A percentile compares a stretch with the other conserved stretches of the same genome.
phyloP scores from a whole-genome alignment of 1,284 basidiomycete species.

The Fomitopsis palustris region DNA sequence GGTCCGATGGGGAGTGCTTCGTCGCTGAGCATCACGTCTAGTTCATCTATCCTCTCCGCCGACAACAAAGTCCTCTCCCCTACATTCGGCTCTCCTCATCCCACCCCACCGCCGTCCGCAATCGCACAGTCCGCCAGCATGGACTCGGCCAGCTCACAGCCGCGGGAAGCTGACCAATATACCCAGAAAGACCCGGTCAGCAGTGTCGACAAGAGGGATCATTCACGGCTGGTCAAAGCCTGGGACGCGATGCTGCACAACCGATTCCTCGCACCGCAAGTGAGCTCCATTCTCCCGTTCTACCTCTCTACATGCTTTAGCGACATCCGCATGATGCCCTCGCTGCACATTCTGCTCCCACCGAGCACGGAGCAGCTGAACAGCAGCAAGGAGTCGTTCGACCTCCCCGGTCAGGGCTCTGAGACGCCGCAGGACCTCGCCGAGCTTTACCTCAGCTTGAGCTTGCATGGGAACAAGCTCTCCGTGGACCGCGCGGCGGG shows the following conservation, averaged over 20 bases:
- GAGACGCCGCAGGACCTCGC: constrained; percentile 3
- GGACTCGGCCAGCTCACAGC: neutral
- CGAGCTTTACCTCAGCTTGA: constrained; percentile 15
- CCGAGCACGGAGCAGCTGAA: constrained; percentile 35
- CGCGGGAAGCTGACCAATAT: neutral
- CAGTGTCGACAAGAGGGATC: constrained; percentile 37
- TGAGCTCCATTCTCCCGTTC: constrained; percentile 62
- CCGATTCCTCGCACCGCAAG: constrained; percentile 52
- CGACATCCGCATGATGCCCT: constrained; percentile 47
- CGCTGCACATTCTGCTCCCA: constrained; percentile 54
- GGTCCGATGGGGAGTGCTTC: neutral
- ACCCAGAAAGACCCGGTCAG: neutral
- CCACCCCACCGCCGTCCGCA: neutral
- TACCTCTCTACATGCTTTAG: constrained; percentile 60
- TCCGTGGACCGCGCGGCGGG: constrained; percentile 9
- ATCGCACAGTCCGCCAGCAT: constrained; percentile 1
- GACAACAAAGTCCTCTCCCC: neutral
- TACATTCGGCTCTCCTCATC: neutral
- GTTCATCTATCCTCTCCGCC: constrained; percentile 1
- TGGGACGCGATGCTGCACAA: constrained; percentile 67
- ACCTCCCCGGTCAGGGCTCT: neutral
- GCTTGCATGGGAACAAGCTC: constrained; percentile 7
- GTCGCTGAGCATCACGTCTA: constrained; percentile 1
- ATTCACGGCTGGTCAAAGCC: constrained; percentile 53
- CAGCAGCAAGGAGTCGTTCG: constrained; percentile 3